These are phyloP conservation scores for Umbelopsis vinacea DNA, from an alignment of 192 early-diverging fungal species.

Conservation along the genomic window DNA sequence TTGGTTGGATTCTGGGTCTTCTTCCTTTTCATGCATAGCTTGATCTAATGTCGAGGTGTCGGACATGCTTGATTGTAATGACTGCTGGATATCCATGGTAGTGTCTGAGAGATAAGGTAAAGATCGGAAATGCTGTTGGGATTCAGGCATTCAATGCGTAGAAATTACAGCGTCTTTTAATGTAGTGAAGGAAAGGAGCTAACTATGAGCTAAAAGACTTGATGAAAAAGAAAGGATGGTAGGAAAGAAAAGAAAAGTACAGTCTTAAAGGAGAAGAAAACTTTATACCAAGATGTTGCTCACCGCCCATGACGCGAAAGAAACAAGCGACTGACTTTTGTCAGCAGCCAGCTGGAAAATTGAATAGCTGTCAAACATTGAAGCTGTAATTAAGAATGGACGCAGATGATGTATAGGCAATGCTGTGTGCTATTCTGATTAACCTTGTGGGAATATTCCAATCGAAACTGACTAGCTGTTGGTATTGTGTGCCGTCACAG, in stretches of 20 bases:
- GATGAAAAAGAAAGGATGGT: background rate
- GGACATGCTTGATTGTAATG: background rate
- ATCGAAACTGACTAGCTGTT: background rate
- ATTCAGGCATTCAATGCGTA: background rate
- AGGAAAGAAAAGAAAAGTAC: background rate
- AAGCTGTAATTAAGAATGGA: no score
- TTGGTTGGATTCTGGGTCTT: background rate
- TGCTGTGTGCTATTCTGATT: background rate
- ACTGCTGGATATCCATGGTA: background rate
- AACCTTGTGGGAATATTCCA: background rate
- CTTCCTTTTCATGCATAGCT: background rate
- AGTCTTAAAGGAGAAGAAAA: background rate
- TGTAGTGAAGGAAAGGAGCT: background rate
- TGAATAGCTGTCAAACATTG: background rate
- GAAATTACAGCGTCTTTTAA: background rate
- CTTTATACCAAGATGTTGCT: background rate
- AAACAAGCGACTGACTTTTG: background rate
- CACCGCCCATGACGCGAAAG: background rate
- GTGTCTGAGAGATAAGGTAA: background rate
- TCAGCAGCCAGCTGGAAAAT: background rate
- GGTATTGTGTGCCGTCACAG: background rate
- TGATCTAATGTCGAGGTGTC: conserved; percentile 1
- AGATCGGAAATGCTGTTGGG: background rate
- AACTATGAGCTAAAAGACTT: background rate
- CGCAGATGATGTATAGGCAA: background rate